phyloP scores from a whole-genome alignment of 169 alveolate species.

The Cryptosporidium tyzzeri region DNA sequence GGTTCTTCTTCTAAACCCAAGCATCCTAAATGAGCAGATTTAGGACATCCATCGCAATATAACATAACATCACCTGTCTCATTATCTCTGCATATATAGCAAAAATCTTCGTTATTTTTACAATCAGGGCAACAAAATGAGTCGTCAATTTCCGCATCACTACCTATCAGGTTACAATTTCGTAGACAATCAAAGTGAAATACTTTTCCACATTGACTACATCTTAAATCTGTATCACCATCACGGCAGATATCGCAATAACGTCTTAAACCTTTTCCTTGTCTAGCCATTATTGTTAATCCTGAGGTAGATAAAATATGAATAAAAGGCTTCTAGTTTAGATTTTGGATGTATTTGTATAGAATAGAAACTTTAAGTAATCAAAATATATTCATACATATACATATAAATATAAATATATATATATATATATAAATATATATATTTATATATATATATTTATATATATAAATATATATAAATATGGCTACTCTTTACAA shows the following conservation, averaged over 20 bases:
- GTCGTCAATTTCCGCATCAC: slow-evolving; percentile 78
- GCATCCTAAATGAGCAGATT: slow-evolving; percentile 89
- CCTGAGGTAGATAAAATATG: not conserved
- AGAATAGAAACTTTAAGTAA: not conserved
- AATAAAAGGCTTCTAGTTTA: not conserved
- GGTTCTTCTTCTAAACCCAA: slow-evolving; percentile 87
- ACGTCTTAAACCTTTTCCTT: slow-evolving; percentile 58
- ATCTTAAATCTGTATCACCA: slow-evolving; percentile 65
- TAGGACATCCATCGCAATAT: slow-evolving; percentile 93
- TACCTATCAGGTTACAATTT: slow-evolving; percentile 46
- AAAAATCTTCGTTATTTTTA: slow-evolving; percentile 86
- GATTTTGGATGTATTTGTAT: not conserved
- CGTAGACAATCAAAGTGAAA: slow-evolving; percentile 64
- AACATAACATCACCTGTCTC: slow-evolving; percentile 84
- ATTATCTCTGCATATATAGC: slow-evolving; percentile 86
- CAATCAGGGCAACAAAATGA: slow-evolving; percentile 84
- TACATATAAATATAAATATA: not conserved
- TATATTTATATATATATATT: not conserved
- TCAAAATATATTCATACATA: not conserved
- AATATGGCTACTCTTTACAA: not conserved
- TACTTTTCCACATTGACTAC: slow-evolving; percentile 66
- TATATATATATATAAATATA: not conserved
- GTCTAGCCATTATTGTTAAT: slow-evolving; percentile 45
- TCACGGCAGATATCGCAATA: slow-evolving; percentile 76
- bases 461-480: not conserved